These are phyloP conservation scores for Elongisporangium anandrum DNA, from an alignment of 352 stramenopile genomes.

Conservation along the genomic window DNA sequence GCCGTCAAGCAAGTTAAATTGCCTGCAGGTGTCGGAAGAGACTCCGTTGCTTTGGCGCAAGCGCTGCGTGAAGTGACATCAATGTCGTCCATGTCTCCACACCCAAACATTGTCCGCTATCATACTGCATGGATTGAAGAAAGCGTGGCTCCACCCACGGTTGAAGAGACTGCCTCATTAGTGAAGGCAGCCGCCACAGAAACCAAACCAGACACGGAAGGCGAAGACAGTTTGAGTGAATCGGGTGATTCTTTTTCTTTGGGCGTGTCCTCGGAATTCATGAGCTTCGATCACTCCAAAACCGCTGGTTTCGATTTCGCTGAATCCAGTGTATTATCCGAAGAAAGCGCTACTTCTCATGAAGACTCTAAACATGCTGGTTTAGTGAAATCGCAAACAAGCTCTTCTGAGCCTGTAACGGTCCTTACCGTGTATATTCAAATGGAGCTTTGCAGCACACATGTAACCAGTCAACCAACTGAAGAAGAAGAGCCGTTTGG, in stretches of 20 bases:
- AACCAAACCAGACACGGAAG: not conserved
- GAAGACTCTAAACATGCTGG: constrained; percentile 9
- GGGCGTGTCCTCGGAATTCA: constrained; percentile 41
- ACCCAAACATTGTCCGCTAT: constrained; percentile 77
- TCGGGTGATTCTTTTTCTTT: constrained; percentile 28
- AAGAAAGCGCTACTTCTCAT: constrained; percentile 8
- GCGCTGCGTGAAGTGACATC: constrained; percentile 68
- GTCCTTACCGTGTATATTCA: constrained; percentile 39
- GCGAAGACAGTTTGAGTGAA: not conserved
- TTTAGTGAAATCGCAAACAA: constrained; percentile 21
- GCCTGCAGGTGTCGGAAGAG: constrained; percentile 28
- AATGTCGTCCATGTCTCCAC: constrained; percentile 65
- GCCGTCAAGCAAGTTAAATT: constrained; percentile 77
- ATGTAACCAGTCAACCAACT: constrained; percentile 4
- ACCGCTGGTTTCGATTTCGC: constrained; percentile 55
- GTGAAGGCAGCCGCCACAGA: constrained; percentile 2
- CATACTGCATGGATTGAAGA: constrained; percentile 79
- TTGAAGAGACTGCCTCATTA: constrained; percentile 12
- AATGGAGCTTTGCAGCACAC: constrained; percentile 61
- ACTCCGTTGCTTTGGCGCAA: constrained; percentile 45
- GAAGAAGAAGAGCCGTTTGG: constrained; percentile 36
- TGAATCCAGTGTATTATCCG: constrained; percentile 28
- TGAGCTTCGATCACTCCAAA: constrained; percentile 55
- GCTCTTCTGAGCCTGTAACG: constrained; percentile 31
- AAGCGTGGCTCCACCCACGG: not conserved